These are phyloP conservation scores for Alternaria sp. DNA, from an alignment of 2,329 filamentous ascomycete species.

Conservation along the genomic window DNA sequence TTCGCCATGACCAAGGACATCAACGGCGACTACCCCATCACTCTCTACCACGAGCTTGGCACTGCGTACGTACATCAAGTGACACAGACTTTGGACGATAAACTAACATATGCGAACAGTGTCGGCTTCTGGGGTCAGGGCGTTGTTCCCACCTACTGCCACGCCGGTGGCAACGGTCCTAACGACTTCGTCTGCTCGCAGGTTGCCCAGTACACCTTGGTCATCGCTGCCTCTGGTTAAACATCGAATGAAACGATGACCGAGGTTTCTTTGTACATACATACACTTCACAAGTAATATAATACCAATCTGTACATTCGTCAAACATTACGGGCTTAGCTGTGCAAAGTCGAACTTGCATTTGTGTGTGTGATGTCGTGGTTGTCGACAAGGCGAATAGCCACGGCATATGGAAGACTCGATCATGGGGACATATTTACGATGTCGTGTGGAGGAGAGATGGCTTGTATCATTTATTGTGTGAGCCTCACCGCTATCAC, in stretches of 20 bases:
- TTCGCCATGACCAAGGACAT: slow-evolving; percentile 14
- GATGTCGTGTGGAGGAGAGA: background rate
- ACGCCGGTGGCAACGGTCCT: slow-evolving; percentile 24
- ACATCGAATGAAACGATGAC: background rate
- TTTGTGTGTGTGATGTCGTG: background rate
- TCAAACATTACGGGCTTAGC: too few species aligned
- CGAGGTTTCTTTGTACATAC: background rate
- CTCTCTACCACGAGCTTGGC: slow-evolving; percentile 25
- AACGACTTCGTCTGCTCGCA: slow-evolving; percentile 29
- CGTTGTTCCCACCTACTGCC: slow-evolving; percentile 26
- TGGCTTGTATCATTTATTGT: background rate
- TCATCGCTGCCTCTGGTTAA: slow-evolving; percentile 10
- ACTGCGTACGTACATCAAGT: background rate
- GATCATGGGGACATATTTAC: background rate
- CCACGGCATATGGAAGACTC: background rate
- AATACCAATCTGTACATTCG: background rate
- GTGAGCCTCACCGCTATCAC: background rate
- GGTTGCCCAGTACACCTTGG: slow-evolving; percentile 14
- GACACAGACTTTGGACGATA: background rate
- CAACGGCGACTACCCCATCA: slow-evolving; percentile 10
- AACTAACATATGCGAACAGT: background rate
- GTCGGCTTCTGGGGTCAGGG: slow-evolving; percentile 8
- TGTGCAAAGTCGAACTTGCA: background rate
- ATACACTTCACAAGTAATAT: background rate
- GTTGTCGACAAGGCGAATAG: background rate